Percentiles rank a stretch among this genome's conserved stretches.
Conservation (phyloP, 2,329 filamentous ascomycete species). For the Phoma sp. region DNA sequence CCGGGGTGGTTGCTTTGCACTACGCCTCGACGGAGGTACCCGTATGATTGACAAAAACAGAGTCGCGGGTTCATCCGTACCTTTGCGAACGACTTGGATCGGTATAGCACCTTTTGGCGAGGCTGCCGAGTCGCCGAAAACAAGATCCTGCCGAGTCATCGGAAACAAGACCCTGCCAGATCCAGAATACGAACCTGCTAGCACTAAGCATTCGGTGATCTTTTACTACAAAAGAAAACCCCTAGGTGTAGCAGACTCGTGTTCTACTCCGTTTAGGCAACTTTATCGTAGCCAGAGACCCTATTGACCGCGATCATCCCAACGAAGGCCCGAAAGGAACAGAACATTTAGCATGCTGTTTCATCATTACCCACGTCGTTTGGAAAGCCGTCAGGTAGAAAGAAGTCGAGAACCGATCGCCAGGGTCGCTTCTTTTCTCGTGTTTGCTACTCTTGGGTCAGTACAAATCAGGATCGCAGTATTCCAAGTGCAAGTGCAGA, state of each 20-base stretch:
- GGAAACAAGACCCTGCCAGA: slow-evolving; percentile 3
- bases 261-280: too few relatives aligned
- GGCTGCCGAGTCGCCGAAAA: background rate
- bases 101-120: slow-evolving; percentile 1
- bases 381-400: background rate
- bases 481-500: background rate
- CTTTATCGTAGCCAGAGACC: background rate
- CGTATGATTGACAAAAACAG: background rate
- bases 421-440: background rate
- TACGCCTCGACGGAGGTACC: background rate
- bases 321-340: background rate
- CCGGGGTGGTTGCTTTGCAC: background rate
- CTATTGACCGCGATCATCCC: background rate
- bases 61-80: slow-evolving; percentile 2
- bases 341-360: background rate
- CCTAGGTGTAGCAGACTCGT: too few relatives aligned
- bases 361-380: background rate
- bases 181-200: background rate
- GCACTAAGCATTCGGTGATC: too few relatives aligned
- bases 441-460: background rate
- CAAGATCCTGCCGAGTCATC: slow-evolving; percentile 2
- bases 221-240: too few relatives aligned
- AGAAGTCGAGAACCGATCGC: background rate
- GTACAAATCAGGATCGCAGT: background rate
- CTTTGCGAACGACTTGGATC: slow-evolving; percentile 5